Evolutionary conservation across 2,329 filamentous ascomycete genomes (phyloP).

Genomic region (Trichoderma arundinaceum): DNA sequence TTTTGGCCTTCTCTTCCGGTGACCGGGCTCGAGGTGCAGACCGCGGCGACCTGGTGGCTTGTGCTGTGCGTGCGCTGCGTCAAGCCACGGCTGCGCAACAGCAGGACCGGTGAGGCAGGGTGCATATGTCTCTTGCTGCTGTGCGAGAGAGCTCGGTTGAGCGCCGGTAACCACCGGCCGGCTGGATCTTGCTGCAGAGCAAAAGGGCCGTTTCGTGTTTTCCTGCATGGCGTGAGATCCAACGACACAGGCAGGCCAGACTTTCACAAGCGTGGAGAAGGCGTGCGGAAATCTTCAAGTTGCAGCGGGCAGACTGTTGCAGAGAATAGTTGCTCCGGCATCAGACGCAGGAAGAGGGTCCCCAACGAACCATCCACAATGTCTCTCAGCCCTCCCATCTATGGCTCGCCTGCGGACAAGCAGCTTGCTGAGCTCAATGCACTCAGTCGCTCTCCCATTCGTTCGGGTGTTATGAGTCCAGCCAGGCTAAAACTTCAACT

Average conservation of each 20-base stretch:
- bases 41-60: conserved; percentile 8
- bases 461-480: conserved; percentile 54
- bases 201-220: neutral
- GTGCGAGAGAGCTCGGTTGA: conserved; percentile 3
- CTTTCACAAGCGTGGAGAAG: conserved; percentile 22
- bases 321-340: neutral
- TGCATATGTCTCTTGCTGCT: conserved; percentile 2
- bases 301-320: neutral
- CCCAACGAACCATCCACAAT: conserved; percentile 35
- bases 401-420: conserved; percentile 37
- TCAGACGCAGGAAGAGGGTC: neutral
- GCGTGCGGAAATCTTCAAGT: conserved; percentile 1
- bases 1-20: conserved; percentile 6
- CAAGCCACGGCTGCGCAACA: conserved; percentile 25
- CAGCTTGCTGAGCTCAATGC: conserved; percentile 39
- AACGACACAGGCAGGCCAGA: neutral
- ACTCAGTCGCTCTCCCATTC: conserved; percentile 40
- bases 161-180: neutral
- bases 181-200: conserved; percentile 5
- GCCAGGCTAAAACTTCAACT: conserved; percentile 68
- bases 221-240: neutral
- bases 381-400: conserved; percentile 45
- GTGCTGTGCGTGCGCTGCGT: conserved; percentile 15
- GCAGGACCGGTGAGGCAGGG: conserved; percentile 21
- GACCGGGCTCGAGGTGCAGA: conserved; percentile 1